Evolutionary conservation across 176 grass and related monocot species (phyloP).

Genomic region (Avena insularis): DNA sequence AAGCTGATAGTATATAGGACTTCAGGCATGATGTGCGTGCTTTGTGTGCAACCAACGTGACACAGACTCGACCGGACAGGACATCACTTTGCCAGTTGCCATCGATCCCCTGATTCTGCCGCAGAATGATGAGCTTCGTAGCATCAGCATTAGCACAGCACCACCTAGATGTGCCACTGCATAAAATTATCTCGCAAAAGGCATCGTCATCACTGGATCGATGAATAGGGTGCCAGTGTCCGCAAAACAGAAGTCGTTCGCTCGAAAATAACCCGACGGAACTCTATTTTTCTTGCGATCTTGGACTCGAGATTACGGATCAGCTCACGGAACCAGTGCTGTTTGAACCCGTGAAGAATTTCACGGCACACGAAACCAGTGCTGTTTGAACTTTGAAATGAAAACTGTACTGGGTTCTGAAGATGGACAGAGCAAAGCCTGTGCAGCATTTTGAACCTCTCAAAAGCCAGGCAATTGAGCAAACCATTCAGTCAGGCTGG

Average conservation of each 20-base stretch:
- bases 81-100: not conserved
- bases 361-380: not conserved
- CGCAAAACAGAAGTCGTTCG: no score
- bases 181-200: no score
- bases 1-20: slow-evolving; percentile 37
- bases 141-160: no score
- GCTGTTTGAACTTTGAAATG: not conserved
- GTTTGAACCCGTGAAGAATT: not conserved
- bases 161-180: no score
- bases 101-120: not conserved
- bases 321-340: not conserved
- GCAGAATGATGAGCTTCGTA: not conserved
- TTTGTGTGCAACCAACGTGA: not conserved
- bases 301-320: not conserved
- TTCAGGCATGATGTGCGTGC: not conserved
- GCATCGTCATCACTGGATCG: no score
- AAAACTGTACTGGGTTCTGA: not conserved
- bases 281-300: not conserved
- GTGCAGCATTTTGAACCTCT: not conserved
- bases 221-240: no score
- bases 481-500: not conserved
- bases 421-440: not conserved
- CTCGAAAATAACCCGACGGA: slow-evolving; percentile 24
- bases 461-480: not conserved
- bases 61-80: not conserved